Evolutionary conservation across 1,139 yeast genomes (phyloP), one percentile per base, ranked within the genome.

Genomic region (Lodderomyces elongisporus): DNA sequence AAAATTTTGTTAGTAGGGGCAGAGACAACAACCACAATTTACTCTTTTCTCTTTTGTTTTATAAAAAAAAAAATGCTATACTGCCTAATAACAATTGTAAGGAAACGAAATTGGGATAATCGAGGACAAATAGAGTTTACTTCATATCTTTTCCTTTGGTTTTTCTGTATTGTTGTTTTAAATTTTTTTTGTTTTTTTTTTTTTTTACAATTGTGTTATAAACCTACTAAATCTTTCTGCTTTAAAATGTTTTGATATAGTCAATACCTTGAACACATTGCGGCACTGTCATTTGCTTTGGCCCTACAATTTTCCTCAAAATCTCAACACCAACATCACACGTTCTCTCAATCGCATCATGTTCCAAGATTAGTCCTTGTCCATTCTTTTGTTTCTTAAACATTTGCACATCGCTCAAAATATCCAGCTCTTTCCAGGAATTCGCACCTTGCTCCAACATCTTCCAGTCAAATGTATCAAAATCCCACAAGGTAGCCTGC

Each of bases 381-480:
- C 62, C 64, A 1, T 63, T 57, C 4, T 58, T 56, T 8, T 51
- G 44, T 1, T 38, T 30, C 35, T 62, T 65, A 79, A 91, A 85
- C 10, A 48, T 51, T 5, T 49, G 51, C 3, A 84, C 77, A 31
- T 82, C 87, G 4, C 54, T 49, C 32, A 67, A 60, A 23, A 88
- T 77, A 29, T 73, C 74, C 3, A 51, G 48, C 37, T 74, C 77
- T 1, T 74, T 67, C 39, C 70, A 63, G 13, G 52, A 46, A 14
- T 35, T 42, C 2, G 42, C 30, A n/a, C n/a, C n/a, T 27, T 54
- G 54, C 14, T 64, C 57, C 35, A 74, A 66, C 44, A 88, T 61
- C 56, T 79, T 77, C 97, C 97, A 89, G 56, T 91, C 97, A 58
- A 81, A 80, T 0, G 96, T 78, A 55, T 89, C 97, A 47, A 75